phyloP scores from a whole-genome alignment of 345 rosid species.

The Corymbia maculata region DNA sequence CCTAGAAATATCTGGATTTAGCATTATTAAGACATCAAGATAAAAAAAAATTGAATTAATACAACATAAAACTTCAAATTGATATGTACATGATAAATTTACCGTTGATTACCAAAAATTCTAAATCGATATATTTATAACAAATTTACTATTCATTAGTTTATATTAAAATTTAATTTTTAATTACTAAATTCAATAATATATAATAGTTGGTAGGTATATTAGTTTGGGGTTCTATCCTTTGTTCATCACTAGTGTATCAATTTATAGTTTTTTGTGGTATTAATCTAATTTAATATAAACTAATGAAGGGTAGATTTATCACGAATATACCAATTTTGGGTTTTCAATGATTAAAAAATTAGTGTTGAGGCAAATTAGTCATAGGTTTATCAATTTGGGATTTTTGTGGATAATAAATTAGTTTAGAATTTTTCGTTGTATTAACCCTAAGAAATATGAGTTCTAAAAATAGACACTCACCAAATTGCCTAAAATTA shows the following conservation, averaged over 20 bases:
- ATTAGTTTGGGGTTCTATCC: fast-evolving
- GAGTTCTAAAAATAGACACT: background rate
- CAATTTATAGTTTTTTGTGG: fast-evolving
- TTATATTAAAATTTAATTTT: too few species aligned
- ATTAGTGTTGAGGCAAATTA: background rate
- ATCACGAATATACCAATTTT: too few species aligned
- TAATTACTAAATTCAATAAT: fast-evolving
- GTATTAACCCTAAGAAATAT: background rate
- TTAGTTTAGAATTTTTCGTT: too few species aligned
- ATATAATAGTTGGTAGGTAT: fast-evolving
- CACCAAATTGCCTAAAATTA: background rate
- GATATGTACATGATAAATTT: too few species aligned
- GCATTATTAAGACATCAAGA: background rate
- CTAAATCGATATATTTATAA: fast-evolving
- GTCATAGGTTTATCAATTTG: too few species aligned
- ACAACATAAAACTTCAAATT: too few species aligned
- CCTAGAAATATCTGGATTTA: background rate
- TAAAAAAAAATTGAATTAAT: too few species aligned
- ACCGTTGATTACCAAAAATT: too few species aligned
- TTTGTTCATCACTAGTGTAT: fast-evolving
- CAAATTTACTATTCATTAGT: too few species aligned
- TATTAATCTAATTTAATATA: too few species aligned
- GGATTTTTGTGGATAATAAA: too few species aligned
- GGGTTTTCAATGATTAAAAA: background rate
- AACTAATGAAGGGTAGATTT: too few species aligned